phyloP scores from a whole-genome alignment of 768 basidiomycete genomes.

The Thelephora ganbajun region DNA sequence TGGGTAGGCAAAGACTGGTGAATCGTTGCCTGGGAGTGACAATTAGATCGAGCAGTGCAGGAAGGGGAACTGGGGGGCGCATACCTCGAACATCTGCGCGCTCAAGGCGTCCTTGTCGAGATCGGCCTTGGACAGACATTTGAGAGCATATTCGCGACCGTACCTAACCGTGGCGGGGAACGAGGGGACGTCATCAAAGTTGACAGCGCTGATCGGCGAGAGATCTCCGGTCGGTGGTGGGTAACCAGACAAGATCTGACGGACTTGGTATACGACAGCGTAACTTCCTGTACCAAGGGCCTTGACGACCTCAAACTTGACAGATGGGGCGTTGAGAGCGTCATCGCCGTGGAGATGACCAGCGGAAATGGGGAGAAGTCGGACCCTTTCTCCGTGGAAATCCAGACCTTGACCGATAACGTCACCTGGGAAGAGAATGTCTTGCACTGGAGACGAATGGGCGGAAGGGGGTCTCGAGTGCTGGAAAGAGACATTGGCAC shows the following conservation, averaged over 20 bases:
- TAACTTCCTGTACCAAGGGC: slow-evolving; percentile 83
- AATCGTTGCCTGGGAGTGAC: slow-evolving; percentile 57
- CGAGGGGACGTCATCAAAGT: slow-evolving; percentile 21
- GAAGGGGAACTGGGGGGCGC: slow-evolving; percentile 9
- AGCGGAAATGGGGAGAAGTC: slow-evolving; percentile 36
- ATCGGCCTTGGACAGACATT: slow-evolving; percentile 90
- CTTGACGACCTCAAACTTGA: slow-evolving; percentile 72
- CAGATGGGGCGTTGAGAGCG: slow-evolving; percentile 28
- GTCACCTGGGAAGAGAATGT: slow-evolving; percentile 64
- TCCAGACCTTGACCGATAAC: slow-evolving; percentile 51
- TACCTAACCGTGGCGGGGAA: slow-evolving; percentile 29
- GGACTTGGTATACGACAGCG: slow-evolving; percentile 88
- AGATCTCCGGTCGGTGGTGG: slow-evolving; percentile 21
- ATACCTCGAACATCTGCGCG: slow-evolving; percentile 84
- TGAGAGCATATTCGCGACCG: slow-evolving; percentile 85
- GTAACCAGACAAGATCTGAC: slow-evolving; percentile 38
- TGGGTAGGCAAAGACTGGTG: slow-evolving; percentile 87
- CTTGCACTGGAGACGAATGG: slow-evolving; percentile 31
- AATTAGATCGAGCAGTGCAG: slow-evolving; percentile 1
- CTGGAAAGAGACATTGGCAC: slow-evolving; percentile 4
- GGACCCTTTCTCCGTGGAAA: slow-evolving; percentile 55
- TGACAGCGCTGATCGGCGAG: slow-evolving; percentile 35
- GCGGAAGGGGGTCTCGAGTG: slow-evolving; percentile 10
- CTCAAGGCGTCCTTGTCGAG: slow-evolving; percentile 77
- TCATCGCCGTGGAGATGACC: slow-evolving; percentile 19